A percentile compares a stretch with the other conserved stretches of the same genome.
Conservation (phyloP, 768 basidiomycete genomes). For the Mycena floridula region DNA sequence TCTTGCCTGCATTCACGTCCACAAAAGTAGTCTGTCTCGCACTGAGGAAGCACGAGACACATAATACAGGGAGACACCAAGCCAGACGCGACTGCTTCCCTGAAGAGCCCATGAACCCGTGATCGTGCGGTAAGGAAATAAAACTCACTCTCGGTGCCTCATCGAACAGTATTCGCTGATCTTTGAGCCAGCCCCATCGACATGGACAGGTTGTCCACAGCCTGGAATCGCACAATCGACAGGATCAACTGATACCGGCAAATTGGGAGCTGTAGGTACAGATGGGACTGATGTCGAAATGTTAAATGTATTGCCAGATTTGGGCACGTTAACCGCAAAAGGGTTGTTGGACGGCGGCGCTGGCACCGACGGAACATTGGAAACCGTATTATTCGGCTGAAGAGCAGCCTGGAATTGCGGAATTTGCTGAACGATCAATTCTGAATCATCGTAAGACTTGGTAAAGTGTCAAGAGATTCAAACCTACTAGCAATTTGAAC, state of each 20-base stretch:
- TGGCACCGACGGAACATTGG: too few relatives aligned
- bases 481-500: constrained; percentile 8
- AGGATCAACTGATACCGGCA: constrained; percentile 28
- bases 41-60: constrained; percentile 57
- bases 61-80: constrained; percentile 54
- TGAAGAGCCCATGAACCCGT: constrained; percentile 18
- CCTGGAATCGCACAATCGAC: constrained; percentile 47
- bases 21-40: constrained; percentile 58
- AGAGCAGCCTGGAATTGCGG: too few relatives aligned
- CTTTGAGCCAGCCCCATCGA: constrained; percentile 45
- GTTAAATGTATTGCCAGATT: too few relatives aligned
- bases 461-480: background rate
- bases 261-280: too few relatives aligned
- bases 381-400: too few relatives aligned
- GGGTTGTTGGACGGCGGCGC: too few relatives aligned
- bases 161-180: constrained; percentile 53
- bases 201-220: constrained; percentile 51
- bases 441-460: too few relatives aligned
- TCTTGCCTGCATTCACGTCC: constrained; percentile 51
- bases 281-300: too few relatives aligned
- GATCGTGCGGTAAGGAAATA: constrained; percentile 3
- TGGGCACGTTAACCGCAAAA: too few relatives aligned
- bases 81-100: constrained; percentile 53
- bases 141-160: constrained; percentile 59
- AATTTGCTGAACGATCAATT: too few relatives aligned